phyloP scores from a whole-genome alignment of 78 protist genomes.

The Dictyostelium firmibasis region DNA sequence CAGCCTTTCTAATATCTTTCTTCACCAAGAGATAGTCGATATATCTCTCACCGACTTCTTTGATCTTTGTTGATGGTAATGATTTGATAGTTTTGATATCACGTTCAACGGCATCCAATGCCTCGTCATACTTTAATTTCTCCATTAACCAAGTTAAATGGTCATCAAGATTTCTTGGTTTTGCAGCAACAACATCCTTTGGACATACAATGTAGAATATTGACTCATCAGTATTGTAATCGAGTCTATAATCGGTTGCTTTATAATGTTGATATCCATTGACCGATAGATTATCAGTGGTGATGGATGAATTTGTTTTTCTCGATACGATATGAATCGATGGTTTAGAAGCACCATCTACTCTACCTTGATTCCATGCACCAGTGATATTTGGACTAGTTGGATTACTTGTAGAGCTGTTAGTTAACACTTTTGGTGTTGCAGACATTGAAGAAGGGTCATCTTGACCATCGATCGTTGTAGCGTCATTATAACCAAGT shows the following conservation, averaged over 20 bases:
- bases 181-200: constrained; percentile 89
- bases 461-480: constrained; percentile 17
- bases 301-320: constrained; percentile 71
- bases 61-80: constrained; percentile 9
- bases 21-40: constrained; percentile 69
- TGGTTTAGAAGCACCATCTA: constrained; percentile 71
- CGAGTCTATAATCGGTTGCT: constrained; percentile 84
- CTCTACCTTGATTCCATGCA: constrained; percentile 78
- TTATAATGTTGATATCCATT: constrained; percentile 82
- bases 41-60: constrained; percentile 87
- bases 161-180: constrained; percentile 90
- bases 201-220: constrained; percentile 91
- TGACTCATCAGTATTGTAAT: constrained; percentile 59
- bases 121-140: constrained; percentile 80
- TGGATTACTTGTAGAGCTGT: background rate
- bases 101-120: constrained; percentile 75
- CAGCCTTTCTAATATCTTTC: constrained; percentile 77
- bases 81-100: constrained; percentile 11
- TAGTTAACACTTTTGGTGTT: constrained; percentile 35
- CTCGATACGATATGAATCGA: constrained; percentile 73
- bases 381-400: constrained; percentile 45
- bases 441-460: constrained; percentile 3
- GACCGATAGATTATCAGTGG: constrained; percentile 83
- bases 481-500: constrained; percentile 75
- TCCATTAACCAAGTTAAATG: constrained; percentile 90